Base-by-base conservation (phyloP, 495 filamentous ascomycete species). In the Trichoderma asperelloides region DNA sequence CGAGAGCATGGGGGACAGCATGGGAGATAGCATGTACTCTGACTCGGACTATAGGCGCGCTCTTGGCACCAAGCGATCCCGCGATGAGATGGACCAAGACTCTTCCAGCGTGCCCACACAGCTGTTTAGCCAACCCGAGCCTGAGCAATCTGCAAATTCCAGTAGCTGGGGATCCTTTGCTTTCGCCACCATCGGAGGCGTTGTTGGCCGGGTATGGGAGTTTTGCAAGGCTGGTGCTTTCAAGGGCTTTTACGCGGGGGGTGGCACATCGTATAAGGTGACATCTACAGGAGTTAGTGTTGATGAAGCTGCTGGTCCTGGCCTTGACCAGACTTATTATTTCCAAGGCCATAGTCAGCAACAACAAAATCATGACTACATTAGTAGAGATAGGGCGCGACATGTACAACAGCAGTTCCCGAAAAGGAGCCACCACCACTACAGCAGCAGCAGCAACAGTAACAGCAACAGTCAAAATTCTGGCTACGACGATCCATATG, bases 221-320 rank as follows among this genome's bases (percentile, higher is more conserved):
- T 92, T 96, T 68, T 95, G 92, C 81, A 89, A 81, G 72, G 80
- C 81, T 1, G 84, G 86, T 12, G 84, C 89, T 0, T 93, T 97
- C 73, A 79, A 82, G 62, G 93, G 93, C 0, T 97, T 97, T 76
- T 88, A 93, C 66, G 90, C 92, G 16, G 93, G 91, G 28, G 92
- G 89, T 21, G 93, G 92, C 6, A 9, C 55, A 16, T 60, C 55
- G 25, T 60, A 28, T 27, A 60, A 60, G 55, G 16, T 60, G 55
- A 60, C 55, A 25, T 12, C 23, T 30, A 25, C 23, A 9, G 55
- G 55, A 16, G 27, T 60, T 18, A 60, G 55, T 25, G 55, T 60
- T 30, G 55, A 60, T n/a, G 55, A 60, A 21, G n/a, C 6, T n/a
- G 43, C 47, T 64, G 37, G 37, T 8, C 27, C 68, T 21, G 37